Evolutionary conservation across 768 basidiomycete species (phyloP).

Genomic region (Lactarius deliciosus): DNA sequence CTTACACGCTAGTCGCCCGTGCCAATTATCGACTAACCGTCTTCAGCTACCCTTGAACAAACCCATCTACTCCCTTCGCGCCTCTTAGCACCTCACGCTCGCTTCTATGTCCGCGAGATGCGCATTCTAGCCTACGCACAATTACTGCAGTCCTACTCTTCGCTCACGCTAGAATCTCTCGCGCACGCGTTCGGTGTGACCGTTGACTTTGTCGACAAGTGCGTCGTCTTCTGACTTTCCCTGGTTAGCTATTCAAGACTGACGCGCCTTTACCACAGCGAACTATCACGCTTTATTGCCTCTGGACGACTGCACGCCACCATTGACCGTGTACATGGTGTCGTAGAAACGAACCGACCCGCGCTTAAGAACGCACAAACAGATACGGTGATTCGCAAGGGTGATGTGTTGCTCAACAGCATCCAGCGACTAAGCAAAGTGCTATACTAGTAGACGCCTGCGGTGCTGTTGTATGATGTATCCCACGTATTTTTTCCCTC

Average conservation of each 20-base stretch:
- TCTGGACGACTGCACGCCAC: slow-evolving; percentile 79
- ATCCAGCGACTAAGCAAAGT: slow-evolving; percentile 90
- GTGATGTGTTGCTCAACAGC: slow-evolving; percentile 83
- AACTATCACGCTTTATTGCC: slow-evolving; percentile 90
- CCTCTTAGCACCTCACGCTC: slow-evolving; percentile 79
- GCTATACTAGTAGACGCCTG: slow-evolving; percentile 48
- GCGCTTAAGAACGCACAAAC: slow-evolving; percentile 82
- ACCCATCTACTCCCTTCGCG: slow-evolving; percentile 85
- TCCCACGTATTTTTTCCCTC: not conserved
- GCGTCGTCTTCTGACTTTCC: slow-evolving; percentile 35
- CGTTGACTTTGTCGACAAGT: slow-evolving; percentile 85
- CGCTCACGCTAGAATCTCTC: slow-evolving; percentile 85
- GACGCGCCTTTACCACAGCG: slow-evolving; percentile 45
- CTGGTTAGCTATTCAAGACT: slow-evolving; percentile 8
- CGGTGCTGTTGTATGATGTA: not conserved
- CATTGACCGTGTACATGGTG: slow-evolving; percentile 93
- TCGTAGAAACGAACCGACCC: slow-evolving; percentile 87
- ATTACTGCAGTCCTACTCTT: slow-evolving; percentile 87
- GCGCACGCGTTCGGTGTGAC: slow-evolving; percentile 87
- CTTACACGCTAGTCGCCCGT: slow-evolving; percentile 10
- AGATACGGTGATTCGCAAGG: slow-evolving; percentile 90
- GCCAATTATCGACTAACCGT: slow-evolving; percentile 12
- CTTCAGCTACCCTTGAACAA: slow-evolving; percentile 81
- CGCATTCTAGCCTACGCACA: slow-evolving; percentile 91
- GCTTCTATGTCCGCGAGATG: slow-evolving; percentile 94